Evolutionary conservation across 2,329 filamentous ascomycete genomes (phyloP).

Genomic region (Monosporascus sp.): DNA sequence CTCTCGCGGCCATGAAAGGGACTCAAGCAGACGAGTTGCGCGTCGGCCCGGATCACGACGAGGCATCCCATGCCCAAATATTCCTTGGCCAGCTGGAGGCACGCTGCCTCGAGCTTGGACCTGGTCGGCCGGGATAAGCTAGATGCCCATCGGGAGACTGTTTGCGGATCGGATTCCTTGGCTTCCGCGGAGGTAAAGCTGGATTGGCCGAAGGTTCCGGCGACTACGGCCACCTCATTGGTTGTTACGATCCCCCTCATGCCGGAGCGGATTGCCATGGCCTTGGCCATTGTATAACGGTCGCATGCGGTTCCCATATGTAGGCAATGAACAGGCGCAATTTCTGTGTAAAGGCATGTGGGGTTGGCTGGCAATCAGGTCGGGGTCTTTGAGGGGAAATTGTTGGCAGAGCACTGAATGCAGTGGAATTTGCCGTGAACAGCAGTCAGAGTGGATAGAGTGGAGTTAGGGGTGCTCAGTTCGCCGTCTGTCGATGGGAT

Average conservation of each 20-base stretch:
- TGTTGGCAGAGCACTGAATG: no score
- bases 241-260: conserved; percentile 75
- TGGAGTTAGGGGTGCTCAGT: no score
- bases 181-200: conserved; percentile 23
- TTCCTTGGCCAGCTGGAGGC: conserved; percentile 45
- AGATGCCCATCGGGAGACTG: conserved; percentile 26
- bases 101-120: conserved; percentile 53
- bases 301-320: conserved; percentile 35
- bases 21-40: conserved; percentile 44
- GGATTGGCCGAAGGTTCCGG: conserved; percentile 57
- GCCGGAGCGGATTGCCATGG: conserved; percentile 73
- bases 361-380: no score
- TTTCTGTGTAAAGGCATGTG: no score
- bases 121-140: conserved; percentile 24
- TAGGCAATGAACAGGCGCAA: no score
- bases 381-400: no score
- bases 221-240: conserved; percentile 73
- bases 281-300: conserved; percentile 69
- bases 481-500: no score
- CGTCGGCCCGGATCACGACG: conserved; percentile 40
- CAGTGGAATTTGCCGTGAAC: no score
- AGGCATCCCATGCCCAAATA: conserved; percentile 45
- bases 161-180: conserved; percentile 12
- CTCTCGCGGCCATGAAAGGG: conserved; percentile 52
- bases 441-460: no score